Evolutionary conservation across 192 early-diverging fungal species (phyloP).

Genomic region (Chytriomyces confervae): DNA sequence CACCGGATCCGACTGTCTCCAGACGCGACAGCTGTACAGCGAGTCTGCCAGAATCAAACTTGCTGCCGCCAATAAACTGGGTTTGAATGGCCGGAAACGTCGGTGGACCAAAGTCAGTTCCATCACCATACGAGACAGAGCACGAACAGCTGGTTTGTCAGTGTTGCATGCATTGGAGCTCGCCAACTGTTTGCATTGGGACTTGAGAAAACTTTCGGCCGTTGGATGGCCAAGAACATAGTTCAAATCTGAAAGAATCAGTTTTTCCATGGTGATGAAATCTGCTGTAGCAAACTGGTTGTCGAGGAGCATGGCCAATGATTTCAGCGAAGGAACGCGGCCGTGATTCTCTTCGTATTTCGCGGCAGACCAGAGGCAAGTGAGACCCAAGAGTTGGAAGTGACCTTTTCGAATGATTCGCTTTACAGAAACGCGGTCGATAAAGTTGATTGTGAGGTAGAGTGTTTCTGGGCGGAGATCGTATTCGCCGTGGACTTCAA

Average conservation of each 20-base stretch:
- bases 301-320: slow-evolving; percentile 45
- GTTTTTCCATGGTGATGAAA: slow-evolving; percentile 57
- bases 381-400: slow-evolving; percentile 64
- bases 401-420: slow-evolving; percentile 38
- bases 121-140: slow-evolving; percentile 58
- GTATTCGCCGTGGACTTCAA: slow-evolving; percentile 61
- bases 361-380: slow-evolving; percentile 61
- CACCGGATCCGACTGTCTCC: slow-evolving; percentile 16
- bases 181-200: slow-evolving; percentile 25
- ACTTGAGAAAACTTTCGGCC: slow-evolving; percentile 56
- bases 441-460: slow-evolving; percentile 59
- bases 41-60: slow-evolving; percentile 37
- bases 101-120: slow-evolving; percentile 54
- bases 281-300: slow-evolving; percentile 43
- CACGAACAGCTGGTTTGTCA: slow-evolving; percentile 35
- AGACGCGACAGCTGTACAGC: not conserved
- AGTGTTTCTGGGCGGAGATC: slow-evolving; percentile 61
- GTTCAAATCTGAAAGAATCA: slow-evolving; percentile 52
- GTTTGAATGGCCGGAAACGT: slow-evolving; percentile 47
- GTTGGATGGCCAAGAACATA: slow-evolving; percentile 55
- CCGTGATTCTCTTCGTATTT: slow-evolving; percentile 72
- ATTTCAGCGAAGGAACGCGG: slow-evolving; percentile 56
- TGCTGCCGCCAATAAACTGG: slow-evolving; percentile 51
- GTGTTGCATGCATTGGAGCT: not conserved
- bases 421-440: slow-evolving; percentile 57